Evolutionary conservation across 768 basidiomycete species (phyloP).

Genomic region (Mycena olivaceomarginata): DNA sequence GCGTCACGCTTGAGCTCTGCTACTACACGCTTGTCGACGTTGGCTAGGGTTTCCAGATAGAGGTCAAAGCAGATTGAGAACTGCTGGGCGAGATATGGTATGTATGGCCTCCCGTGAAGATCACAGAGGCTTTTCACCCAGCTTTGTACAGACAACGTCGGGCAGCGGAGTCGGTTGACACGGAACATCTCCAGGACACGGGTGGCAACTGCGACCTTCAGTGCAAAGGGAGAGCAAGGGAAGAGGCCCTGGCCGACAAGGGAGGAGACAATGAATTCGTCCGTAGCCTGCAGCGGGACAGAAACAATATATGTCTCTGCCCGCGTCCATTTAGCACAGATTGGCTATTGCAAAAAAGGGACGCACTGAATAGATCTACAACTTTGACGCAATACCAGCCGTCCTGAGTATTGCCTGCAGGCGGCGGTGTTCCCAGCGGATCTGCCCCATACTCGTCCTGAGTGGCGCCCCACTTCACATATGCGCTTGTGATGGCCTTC

Average conservation of each 20-base stretch:
- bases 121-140: conserved; percentile 1
- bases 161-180: neutral
- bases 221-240: neutral
- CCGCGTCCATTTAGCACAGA: no score
- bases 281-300: neutral
- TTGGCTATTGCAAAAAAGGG: no score
- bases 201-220: neutral
- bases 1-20: neutral
- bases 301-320: no score
- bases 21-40: no score
- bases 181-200: neutral
- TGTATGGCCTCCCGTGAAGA: neutral
- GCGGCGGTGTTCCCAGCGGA: no score
- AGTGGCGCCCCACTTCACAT: no score
- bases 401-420: no score
- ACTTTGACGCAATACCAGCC: no score
- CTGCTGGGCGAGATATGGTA: neutral
- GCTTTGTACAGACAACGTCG: neutral
- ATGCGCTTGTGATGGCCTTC: no score
- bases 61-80: conserved; percentile 7
- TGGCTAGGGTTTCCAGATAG: neutral
- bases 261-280: neutral
- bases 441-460: no score
- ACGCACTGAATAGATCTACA: no score
- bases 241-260: neutral